These are phyloP conservation scores for Trichosporon faecale DNA, from an alignment of 1,284 basidiomycete species.

Conservation along the genomic window DNA sequence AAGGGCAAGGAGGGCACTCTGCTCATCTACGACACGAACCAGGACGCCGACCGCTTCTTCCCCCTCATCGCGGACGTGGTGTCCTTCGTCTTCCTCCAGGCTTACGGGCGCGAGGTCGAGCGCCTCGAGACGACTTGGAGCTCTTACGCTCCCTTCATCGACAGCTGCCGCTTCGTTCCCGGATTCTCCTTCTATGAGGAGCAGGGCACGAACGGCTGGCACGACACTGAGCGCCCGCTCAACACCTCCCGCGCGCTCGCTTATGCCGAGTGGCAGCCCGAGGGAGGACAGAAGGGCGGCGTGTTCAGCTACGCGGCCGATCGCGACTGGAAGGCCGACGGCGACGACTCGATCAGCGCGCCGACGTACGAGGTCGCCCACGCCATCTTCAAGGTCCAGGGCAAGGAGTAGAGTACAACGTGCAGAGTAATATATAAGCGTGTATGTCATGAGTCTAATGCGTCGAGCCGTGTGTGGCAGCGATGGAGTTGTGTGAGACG, in stretches of 20 bases:
- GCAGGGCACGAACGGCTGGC: not conserved
- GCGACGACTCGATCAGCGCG: not conserved
- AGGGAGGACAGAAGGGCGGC: slow-evolving; percentile 3
- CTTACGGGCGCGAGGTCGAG: not conserved
- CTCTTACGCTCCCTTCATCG: not conserved
- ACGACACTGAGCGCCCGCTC: not conserved
- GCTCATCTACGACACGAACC: slow-evolving; percentile 14
- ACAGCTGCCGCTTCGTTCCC: not conserved
- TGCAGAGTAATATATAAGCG: not conserved
- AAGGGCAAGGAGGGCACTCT: not conserved
- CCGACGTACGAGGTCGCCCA: slow-evolving; percentile 8
- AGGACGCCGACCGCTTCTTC: not conserved
- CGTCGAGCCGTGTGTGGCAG: too few relatives aligned
- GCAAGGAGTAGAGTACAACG: not conserved
- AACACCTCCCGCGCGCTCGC: not conserved
- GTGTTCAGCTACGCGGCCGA: slow-evolving; percentile 5
- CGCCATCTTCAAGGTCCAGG: not conserved
- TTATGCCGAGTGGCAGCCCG: slow-evolving; percentile 4
- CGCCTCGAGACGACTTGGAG: not conserved
- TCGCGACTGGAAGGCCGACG: slow-evolving; percentile 8
- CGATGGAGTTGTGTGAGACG: not conserved
- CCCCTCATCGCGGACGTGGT: not conserved
- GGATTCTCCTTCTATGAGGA: slow-evolving; percentile 14
- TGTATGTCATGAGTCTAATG: not conserved
- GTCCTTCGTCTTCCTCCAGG: slow-evolving; percentile 9